phyloP scores from a whole-genome alignment of 345 rosid species.

The Moringa oleifera region DNA sequence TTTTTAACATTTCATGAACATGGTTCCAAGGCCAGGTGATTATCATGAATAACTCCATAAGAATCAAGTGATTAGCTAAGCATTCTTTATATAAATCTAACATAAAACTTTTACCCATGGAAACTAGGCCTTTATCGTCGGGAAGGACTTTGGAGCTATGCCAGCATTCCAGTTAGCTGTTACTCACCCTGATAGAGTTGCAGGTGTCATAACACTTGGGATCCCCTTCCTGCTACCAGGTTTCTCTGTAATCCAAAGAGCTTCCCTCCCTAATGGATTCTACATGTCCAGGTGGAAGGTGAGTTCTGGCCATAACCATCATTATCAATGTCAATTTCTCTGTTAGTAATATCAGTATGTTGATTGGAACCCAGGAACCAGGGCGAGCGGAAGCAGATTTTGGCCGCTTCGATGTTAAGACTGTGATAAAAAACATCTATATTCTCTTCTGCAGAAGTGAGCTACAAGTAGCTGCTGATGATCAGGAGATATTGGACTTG shows the following conservation, averaged over 20 bases:
- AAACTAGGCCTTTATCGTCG: constrained; percentile 32
- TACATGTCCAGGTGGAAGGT: constrained; percentile 35
- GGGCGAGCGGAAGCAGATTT: constrained; percentile 49
- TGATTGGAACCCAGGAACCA: constrained; percentile 19
- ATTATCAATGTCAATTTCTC: not conserved
- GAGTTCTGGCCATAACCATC: not conserved
- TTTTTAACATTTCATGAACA: no score
- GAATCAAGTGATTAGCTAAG: no score
- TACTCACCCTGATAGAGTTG: constrained; percentile 25
- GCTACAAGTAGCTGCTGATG: constrained; percentile 26
- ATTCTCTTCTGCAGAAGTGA: constrained; percentile 38
- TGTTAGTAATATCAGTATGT: not conserved
- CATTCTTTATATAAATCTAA: not conserved
- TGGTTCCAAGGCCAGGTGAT: no score
- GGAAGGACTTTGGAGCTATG: constrained; percentile 39
- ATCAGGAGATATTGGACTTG: constrained; percentile 51
- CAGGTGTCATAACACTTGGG: constrained; percentile 34
- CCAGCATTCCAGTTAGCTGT: constrained; percentile 18
- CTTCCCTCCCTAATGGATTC: constrained; percentile 34
- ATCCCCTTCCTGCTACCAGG: constrained; percentile 27
- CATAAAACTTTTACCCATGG: no score
- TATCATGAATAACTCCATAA: no score
- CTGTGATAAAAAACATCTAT: constrained; percentile 39
- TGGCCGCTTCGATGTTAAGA: constrained; percentile 39
- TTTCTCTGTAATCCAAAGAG: constrained; percentile 11